Evolutionary conservation across 192 early-diverging fungal genomes (phyloP).

Genomic region (Podila clonocystis): DNA sequence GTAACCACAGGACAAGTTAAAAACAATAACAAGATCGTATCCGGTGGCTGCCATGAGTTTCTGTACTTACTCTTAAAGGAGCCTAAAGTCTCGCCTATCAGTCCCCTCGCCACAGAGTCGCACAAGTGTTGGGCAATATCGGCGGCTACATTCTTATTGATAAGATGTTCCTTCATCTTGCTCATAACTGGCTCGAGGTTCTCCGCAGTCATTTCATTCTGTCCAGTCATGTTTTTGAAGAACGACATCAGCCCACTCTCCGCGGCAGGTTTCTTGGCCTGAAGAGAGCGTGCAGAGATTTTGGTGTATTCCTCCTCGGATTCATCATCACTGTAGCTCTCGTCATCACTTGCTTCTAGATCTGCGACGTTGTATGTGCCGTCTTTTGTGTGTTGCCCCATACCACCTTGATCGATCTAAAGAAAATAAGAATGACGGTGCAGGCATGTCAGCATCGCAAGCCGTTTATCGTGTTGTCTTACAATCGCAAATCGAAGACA

Average conservation of each 20-base stretch:
- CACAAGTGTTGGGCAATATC: conserved; percentile 89
- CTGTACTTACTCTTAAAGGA: conserved; percentile 73
- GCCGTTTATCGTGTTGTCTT: no score
- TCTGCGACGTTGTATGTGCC: conserved; percentile 85
- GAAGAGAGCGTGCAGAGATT: conserved; percentile 23
- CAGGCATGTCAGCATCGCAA: no score
- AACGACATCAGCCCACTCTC: conserved; percentile 70
- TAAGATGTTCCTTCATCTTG: conserved; percentile 92
- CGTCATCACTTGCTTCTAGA: conserved; percentile 62
- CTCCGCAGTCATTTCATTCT: conserved; percentile 75
- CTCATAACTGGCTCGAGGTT: conserved; percentile 82
- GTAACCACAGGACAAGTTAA: not conserved
- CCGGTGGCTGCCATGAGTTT: not conserved
- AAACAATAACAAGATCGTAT: not conserved
- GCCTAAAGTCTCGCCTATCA: conserved; percentile 81
- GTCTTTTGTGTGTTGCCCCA: conserved; percentile 71
- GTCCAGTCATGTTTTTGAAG: conserved; percentile 76
- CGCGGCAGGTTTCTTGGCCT: conserved; percentile 22
- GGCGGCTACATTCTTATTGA: conserved; percentile 93
- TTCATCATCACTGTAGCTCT: conserved; percentile 66
- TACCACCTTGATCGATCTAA: conserved; percentile 66
- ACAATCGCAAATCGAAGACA: not conserved
- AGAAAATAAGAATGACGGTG: no score
- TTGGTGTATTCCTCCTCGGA: conserved; percentile 56
- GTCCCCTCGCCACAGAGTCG: conserved; percentile 73